Conservation (phyloP, 2,329 filamentous ascomycete species). For the Torrubiella hemipterigena region DNA sequence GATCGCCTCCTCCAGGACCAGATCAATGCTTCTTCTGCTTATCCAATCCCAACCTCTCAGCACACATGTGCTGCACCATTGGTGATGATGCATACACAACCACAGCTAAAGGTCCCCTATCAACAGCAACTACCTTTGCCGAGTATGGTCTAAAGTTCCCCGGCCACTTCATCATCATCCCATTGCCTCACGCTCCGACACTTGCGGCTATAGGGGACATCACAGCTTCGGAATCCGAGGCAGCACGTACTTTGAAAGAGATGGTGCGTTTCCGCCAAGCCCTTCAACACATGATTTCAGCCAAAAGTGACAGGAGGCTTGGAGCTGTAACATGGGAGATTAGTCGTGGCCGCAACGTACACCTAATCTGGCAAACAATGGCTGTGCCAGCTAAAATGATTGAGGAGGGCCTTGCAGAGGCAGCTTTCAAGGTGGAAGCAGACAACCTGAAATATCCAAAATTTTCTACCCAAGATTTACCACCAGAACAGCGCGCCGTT, state of each 20-base stretch:
- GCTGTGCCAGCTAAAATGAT: slow-evolving; percentile 61
- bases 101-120: slow-evolving; percentile 81
- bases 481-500: slow-evolving; percentile 34
- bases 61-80: slow-evolving; percentile 83
- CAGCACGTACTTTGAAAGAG: slow-evolving; percentile 56
- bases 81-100: slow-evolving; percentile 82
- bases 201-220: slow-evolving; percentile 52
- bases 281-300: slow-evolving; percentile 68
- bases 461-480: slow-evolving; percentile 36
- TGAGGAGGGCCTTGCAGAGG: slow-evolving; percentile 64
- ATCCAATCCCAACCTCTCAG: slow-evolving; percentile 70
- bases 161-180: slow-evolving; percentile 82
- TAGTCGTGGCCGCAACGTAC: slow-evolving; percentile 66
- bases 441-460: slow-evolving; percentile 54
- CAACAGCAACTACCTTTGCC: slow-evolving; percentile 55
- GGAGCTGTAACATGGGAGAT: slow-evolving; percentile 91
- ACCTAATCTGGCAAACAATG: slow-evolving; percentile 89
- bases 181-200: slow-evolving; percentile 70
- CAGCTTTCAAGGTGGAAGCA: slow-evolving; percentile 78
- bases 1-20: slow-evolving; percentile 52
- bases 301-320: slow-evolving; percentile 42
- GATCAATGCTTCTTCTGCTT: slow-evolving; percentile 92
- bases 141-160: slow-evolving; percentile 59
- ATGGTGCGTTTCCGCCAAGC: slow-evolving; percentile 72
- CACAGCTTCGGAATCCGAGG: slow-evolving; percentile 35